These are phyloP conservation scores for Pestalotiopsis sp. DNA, from an alignment of 2,329 filamentous ascomycete species.

Conservation along the genomic window DNA sequence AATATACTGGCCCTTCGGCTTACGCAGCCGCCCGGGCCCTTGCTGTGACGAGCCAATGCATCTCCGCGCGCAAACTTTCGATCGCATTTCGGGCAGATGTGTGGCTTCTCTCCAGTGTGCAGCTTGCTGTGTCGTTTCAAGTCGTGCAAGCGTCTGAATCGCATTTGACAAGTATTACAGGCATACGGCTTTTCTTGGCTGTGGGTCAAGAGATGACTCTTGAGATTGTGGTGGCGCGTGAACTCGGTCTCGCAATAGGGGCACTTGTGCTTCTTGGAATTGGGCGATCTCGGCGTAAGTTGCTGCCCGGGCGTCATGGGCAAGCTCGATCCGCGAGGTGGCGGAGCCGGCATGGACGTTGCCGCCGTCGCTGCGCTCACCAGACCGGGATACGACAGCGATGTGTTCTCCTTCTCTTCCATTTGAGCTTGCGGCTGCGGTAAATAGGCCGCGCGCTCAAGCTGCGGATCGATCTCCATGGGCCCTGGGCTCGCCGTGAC, in stretches of 20 bases:
- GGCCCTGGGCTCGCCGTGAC: constrained; percentile 54
- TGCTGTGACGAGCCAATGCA: constrained; percentile 91
- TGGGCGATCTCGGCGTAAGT: constrained; percentile 66
- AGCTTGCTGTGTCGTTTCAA: constrained; percentile 95
- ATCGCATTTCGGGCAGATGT: constrained; percentile 93
- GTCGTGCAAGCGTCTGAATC: constrained; percentile 91
- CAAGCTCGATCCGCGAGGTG: constrained; percentile 57
- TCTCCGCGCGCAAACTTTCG: constrained; percentile 94
- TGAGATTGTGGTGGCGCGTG: constrained; percentile 94
- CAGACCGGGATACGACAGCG: constrained; percentile 58
- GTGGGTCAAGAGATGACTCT: constrained; percentile 95
- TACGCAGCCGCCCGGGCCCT: constrained; percentile 93
- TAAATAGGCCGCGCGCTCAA: constrained; percentile 35
- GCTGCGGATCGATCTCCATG: constrained; percentile 56
- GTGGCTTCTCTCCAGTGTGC: constrained; percentile 93
- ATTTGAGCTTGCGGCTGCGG: constrained; percentile 48
- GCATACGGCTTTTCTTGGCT: constrained; percentile 98
- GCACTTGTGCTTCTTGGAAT: constrained; percentile 89
- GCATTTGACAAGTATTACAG: constrained; percentile 89
- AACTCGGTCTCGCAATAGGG: constrained; percentile 97
- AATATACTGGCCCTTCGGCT: constrained; percentile 85
- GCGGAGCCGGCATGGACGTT: constrained; percentile 45
- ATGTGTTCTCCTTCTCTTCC: constrained; percentile 53
- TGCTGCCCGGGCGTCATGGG: constrained; percentile 53
- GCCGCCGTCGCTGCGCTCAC: constrained; percentile 39